Base-by-base conservation (phyloP, 306 rosid genomes). In the Ziziphus jujuba region DNA sequence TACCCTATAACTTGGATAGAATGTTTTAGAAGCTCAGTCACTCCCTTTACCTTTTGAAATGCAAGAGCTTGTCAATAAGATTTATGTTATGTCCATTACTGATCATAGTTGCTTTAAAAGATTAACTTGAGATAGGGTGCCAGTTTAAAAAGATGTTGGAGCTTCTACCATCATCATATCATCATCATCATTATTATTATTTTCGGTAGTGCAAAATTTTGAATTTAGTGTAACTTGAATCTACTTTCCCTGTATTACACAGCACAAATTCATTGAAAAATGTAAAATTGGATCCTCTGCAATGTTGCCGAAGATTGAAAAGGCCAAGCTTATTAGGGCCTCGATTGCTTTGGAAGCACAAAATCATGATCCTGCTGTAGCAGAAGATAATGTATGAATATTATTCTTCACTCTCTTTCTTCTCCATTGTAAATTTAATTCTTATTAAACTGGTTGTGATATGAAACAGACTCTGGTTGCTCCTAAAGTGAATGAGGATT, bases 231-330 rank as follows among this genome's bases (percentile, higher is more conserved):
- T 78, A 50, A 74, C 22, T 67, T 38, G 11, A 56, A 63, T 67
- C 60, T 77, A 9, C 59, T 66, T 79, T 72, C 40, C 69, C 56
- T 74, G 62, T 11, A n/a, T 21, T 65, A 22, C 19, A 67, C 72
- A 93, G 99, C 99, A 93, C 80, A 93, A 93, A 85, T 90, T 93
- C 78, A 88, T 88, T 38, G 99, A 93, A 51, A 93, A 93, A 82
- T 88, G 92, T 85, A 90, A 91, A 84, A 66, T 61, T 63, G 96
- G 95, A 64, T 80, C 99, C 28, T 79, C 89, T 14, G 90, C 90
- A 56, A 79, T 93, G 91, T 56, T 80, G 81, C 77, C 97, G 40
- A 93, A 85, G 84, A 84, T 90, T 70, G 96, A 90, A 60, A 88
- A 87, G 87, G 91, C 95, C 36, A 90, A 95, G 90, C 71, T 88